Evolutionary conservation across 768 basidiomycete species (phyloP), one percentile per base, ranked within the genome.

Genomic region (Boletellus ananiceps): DNA sequence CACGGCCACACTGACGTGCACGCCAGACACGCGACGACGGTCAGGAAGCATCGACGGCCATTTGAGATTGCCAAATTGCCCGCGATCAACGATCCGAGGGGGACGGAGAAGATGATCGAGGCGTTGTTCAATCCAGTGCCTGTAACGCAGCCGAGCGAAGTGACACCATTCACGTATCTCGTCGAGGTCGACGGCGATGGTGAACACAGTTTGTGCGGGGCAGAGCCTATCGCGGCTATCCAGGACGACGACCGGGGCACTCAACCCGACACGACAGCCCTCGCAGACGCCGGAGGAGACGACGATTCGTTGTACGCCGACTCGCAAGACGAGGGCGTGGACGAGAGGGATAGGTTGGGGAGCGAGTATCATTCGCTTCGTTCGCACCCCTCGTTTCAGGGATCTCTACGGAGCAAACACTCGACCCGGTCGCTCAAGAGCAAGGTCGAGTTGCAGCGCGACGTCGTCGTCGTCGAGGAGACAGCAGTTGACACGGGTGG

Each of bases 31-130:
- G 18, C 29, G 3, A 7, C 29, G 37, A 31, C 49, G 18, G 29
- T 23, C 21, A 65, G 61, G 48, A 64, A 53, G 19, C 62, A 60
- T 31, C 53, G 61, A 23, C 50, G 62, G 7, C 65, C 58, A 3
- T 61, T 70, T 18, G 65, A 73, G 36, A 47, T 65, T 9, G 56
- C 67, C 49, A 59, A 59, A 21, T 72, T 86, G 7, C 81, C 81
- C 2, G 61, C 69, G 15, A 76, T 79, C 4, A 74, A 77, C 52
- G 82, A 84, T 1, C 76, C 82, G 2, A 77, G 78, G 44, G 79
- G 81, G 13, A 89, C 87, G 0, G 86, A 87, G 61, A 73, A 73
- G 33, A 74, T 91, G 36, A 89, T 90, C 60, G 88, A 91, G 47
- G 81, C 85, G 5, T 63, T 91, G 21, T 91, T 91, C 63, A 91